Conservation (phyloP, 306 rosid genomes). For the Castanospermum australe region DNA sequence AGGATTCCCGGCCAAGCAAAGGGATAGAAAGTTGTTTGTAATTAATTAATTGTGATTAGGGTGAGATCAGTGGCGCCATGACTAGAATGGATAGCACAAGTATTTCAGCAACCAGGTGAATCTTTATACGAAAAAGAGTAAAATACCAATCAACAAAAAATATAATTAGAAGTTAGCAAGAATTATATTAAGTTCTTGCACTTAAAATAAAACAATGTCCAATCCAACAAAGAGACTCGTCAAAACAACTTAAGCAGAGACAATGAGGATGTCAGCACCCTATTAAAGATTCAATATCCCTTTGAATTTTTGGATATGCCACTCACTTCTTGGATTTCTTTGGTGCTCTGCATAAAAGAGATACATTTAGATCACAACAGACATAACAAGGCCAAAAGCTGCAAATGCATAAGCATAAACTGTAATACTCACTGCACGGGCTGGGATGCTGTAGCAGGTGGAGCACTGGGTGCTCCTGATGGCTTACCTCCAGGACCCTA, state of each 20-base stretch:
- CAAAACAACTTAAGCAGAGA: background rate
- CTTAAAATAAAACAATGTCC: background rate
- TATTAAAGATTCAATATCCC: background rate
- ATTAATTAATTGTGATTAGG: background rate
- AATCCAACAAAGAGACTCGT: background rate
- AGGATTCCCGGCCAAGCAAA: too few relatives aligned
- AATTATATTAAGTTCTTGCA: background rate
- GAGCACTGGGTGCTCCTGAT: slow-evolving; percentile 36
- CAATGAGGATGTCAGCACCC: background rate
- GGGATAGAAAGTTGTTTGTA: too few relatives aligned
- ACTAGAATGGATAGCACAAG: background rate
- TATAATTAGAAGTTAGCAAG: background rate
- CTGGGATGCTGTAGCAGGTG: slow-evolving; percentile 49
- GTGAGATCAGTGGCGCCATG: background rate
- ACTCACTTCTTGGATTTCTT: slow-evolving; percentile 77
- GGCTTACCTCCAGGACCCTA: slow-evolving; percentile 86
- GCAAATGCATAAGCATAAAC: background rate
- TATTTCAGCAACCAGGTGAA: background rate
- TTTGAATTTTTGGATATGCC: background rate
- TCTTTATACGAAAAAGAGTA: background rate
- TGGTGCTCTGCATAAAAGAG: slow-evolving; percentile 52
- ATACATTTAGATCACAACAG: background rate
- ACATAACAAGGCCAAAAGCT: background rate
- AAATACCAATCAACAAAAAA: background rate
- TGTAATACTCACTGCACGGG: slow-evolving; percentile 59